Base-by-base conservation (phyloP, 179 eudicot genomes). In the Spinacia oleracea region DNA sequence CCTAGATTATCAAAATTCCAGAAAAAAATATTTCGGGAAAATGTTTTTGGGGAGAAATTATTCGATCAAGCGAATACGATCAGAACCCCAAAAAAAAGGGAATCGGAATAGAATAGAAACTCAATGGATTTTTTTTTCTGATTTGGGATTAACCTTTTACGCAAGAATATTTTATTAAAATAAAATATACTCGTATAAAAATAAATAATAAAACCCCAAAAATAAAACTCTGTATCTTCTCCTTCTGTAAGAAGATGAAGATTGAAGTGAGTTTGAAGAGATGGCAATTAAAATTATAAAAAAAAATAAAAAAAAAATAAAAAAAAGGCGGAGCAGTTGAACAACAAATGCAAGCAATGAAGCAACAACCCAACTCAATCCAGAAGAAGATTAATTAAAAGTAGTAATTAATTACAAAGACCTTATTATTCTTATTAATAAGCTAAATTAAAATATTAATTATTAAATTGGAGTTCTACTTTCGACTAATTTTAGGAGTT, bases 71-170 rank as follows among this genome's bases (percentile, higher is more conserved):
- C 46, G 35, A 78, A 68, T 58, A 74, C 73, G 81, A 62, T 60
- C 43, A 58, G 51, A 78, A 58, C 59, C 4, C 5, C 32, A 58
- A 38, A 38, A 23, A 42, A 31, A 43, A 35, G 63, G 56, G 72
- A 70, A 82, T 77, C 45, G 34, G 74, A 83, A 71, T 78, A 62
- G 81, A 77, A 80, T 77, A 2, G 6, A 79, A 79, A 50, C 51
- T 58, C 40, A 55, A 18, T 55, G 40, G 31, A 63, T 2, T 23
- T 53, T 77, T 67, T 40, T 55, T 25, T 32, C 6, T 48, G 53
- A 48, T 48, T 12, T 48, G 20, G 20, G 53, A 14, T 51, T n/a
- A 75, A 76, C 67, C 48, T 77, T 25, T 34, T 25, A 16, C 21
- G 5, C 58, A 63, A 43, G 74, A 79, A 79, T 35, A 64, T 65